Evolutionary conservation across 2,329 filamentous ascomycete genomes (phyloP).

Genomic region (Ophiosphaerella herpotricha): DNA sequence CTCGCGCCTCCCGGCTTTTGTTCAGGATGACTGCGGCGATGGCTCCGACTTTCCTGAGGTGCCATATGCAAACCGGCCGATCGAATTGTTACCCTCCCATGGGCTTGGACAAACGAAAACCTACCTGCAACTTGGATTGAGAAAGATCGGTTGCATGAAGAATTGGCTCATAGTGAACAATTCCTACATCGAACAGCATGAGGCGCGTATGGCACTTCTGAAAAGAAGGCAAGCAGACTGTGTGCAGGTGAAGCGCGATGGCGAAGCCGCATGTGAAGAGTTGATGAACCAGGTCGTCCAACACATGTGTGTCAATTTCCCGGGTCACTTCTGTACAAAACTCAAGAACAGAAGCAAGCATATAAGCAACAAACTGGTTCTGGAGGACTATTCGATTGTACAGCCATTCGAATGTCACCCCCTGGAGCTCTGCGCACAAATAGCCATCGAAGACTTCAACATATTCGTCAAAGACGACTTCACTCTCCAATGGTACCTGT

Average conservation of each 20-base stretch:
- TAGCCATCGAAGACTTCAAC: slow-evolving; percentile 59
- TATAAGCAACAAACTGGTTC: slow-evolving; percentile 50
- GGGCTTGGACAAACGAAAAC: not conserved
- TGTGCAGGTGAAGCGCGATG: slow-evolving; percentile 52
- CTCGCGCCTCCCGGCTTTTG: slow-evolving; percentile 28
- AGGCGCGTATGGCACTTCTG: slow-evolving; percentile 50
- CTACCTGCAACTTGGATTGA: slow-evolving; percentile 47
- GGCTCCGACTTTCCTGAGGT: slow-evolving; percentile 32
- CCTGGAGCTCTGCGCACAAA: slow-evolving; percentile 55
- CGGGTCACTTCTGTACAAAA: slow-evolving; percentile 47
- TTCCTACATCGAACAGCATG: slow-evolving; percentile 52
- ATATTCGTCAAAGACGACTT: slow-evolving; percentile 52
- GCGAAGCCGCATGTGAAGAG: slow-evolving; percentile 53
- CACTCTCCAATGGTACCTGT: slow-evolving; percentile 55
- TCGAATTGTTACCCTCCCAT: not conserved
- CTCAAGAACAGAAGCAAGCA: slow-evolving; percentile 14
- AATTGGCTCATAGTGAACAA: slow-evolving; percentile 58
- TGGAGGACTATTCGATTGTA: slow-evolving; percentile 50
- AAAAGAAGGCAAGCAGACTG: slow-evolving; percentile 47
- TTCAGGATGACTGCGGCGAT: slow-evolving; percentile 39
- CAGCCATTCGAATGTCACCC: slow-evolving; percentile 46
- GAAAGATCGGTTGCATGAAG: slow-evolving; percentile 46
- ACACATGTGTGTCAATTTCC: slow-evolving; percentile 51
- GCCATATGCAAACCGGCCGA: slow-evolving; percentile 13
- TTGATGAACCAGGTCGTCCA: slow-evolving; percentile 51